Percentiles rank a stretch among this genome's conserved stretches.
Evolutionary conservation across 2,329 filamentous ascomycete genomes (phyloP).

Genomic region (Penicillium sp.): DNA sequence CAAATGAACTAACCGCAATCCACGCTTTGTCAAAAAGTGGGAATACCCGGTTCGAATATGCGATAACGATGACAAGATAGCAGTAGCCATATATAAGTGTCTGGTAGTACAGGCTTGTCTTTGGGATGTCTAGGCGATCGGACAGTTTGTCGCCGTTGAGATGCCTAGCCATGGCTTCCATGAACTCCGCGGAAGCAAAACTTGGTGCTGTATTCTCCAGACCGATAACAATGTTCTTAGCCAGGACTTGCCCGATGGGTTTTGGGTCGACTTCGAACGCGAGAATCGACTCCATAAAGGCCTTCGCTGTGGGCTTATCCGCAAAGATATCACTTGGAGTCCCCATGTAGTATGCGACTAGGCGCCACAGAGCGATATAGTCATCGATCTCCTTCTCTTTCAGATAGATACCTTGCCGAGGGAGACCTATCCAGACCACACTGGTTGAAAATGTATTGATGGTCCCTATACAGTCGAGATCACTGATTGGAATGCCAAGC

Average conservation of each 20-base stretch:
- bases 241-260: conserved; percentile 65
- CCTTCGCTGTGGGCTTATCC: conserved; percentile 60
- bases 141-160: conserved; percentile 70
- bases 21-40: conserved; percentile 57
- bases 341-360: conserved; percentile 73
- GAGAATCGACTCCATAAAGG: conserved; percentile 71
- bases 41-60: conserved; percentile 54
- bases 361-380: conserved; percentile 77
- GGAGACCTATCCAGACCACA: conserved; percentile 71
- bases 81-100: conserved; percentile 68
- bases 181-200: conserved; percentile 68
- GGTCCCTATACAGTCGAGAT: conserved; percentile 75
- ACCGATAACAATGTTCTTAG: conserved; percentile 75
- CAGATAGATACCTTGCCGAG: conserved; percentile 73
- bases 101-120: conserved; percentile 63
- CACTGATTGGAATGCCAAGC: conserved; percentile 72
- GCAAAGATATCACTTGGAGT: conserved; percentile 67
- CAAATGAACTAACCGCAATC: conserved; percentile 49
- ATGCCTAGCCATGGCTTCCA: conserved; percentile 71
- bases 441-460: conserved; percentile 72
- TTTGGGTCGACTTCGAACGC: conserved; percentile 70
- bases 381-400: conserved; percentile 66
- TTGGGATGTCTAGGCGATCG: conserved; percentile 63
- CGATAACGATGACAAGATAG: conserved; percentile 63
- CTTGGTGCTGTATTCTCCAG: conserved; percentile 70